Base-by-base conservation (phyloP, 1,139 yeast genomes). In the Candida albicans region DNA sequence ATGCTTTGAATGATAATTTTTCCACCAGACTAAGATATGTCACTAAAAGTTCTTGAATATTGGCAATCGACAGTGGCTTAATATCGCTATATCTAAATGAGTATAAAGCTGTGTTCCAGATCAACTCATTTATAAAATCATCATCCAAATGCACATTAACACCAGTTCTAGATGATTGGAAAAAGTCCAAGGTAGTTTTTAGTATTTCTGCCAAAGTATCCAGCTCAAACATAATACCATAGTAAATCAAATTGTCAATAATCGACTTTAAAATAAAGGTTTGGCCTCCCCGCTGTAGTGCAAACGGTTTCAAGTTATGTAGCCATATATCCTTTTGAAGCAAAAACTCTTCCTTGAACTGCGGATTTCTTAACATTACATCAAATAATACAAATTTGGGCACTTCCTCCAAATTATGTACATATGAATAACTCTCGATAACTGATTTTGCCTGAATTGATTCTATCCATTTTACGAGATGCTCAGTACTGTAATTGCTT, bases 271-370 rank as follows among this genome's bases (percentile, higher is more conserved):
- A 33, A 15, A 54, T 52, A 13, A 54, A 52, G 1, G 47, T 47
- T 22, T 56, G 57, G 24, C 54, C 46, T 22, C 53, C 50, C 39
- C 57, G 56, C 8, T 51, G 54, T 3, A 46, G 34, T 2, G 59
- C 41, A 8, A 67, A 58, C 3, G 49, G 50, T 25, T 50, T 43
- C 33, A 56, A 46, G 37, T 52, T 60, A 8, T 50, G 47, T 2
- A 40, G 22, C 78, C 77, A 74, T 9, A 74, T 46, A 40, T 72
- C 77, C 8, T 57, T 45, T 48, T 71, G 77, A 11, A 71, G 56
- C 3, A 59, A 49, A 15, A 61, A 55, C 37, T 73, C 78, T 14
- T 58, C 53, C 28, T 51, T 50, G 6, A 66, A 58, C 44, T 56
- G 53, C 0, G 78, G 76, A 0, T 75, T 63, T 36, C 78, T 56